A percentile compares a stretch with the other conserved stretches of the same genome.
phyloP scores from a whole-genome alignment of 352 stramenopile species.

The Globisporangium acanthophoron region DNA sequence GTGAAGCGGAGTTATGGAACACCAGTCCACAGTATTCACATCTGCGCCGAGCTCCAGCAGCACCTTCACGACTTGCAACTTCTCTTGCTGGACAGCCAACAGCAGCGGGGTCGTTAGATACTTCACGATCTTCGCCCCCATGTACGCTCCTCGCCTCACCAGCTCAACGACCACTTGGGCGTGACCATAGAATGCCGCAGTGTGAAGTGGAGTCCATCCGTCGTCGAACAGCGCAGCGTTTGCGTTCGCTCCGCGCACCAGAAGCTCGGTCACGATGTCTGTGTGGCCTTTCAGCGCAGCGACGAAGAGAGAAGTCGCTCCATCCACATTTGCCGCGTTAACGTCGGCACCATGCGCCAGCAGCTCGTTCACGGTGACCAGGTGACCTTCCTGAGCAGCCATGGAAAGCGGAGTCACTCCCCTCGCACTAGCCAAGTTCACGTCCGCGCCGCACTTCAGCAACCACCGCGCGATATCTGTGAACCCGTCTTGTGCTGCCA shows the following conservation, averaged over 20 bases:
- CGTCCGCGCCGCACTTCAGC: neutral
- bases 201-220: too few relatives aligned
- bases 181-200: too few relatives aligned
- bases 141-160: too few relatives aligned
- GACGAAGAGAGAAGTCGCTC: too few relatives aligned
- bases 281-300: neutral
- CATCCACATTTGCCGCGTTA: neutral
- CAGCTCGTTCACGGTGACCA: neutral
- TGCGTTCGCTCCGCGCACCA: too few relatives aligned
- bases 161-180: too few relatives aligned
- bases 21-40: neutral
- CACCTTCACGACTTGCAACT: neutral
- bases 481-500: too few relatives aligned
- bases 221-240: too few relatives aligned
- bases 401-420: neutral
- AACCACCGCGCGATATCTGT: neutral
- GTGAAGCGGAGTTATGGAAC: neutral
- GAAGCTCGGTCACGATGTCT: too few relatives aligned
- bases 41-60: neutral
- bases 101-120: too few relatives aligned
- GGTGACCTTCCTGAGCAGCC: neutral
- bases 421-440: neutral
- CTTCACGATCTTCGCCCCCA: too few relatives aligned
- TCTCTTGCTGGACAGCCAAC: too few relatives aligned
- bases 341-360: neutral